Evolutionary conservation across 2,329 filamentous ascomycete species (phyloP), one percentile per base, ranked within the genome.

Genomic region (Beauveria rudraprayagi): DNA sequence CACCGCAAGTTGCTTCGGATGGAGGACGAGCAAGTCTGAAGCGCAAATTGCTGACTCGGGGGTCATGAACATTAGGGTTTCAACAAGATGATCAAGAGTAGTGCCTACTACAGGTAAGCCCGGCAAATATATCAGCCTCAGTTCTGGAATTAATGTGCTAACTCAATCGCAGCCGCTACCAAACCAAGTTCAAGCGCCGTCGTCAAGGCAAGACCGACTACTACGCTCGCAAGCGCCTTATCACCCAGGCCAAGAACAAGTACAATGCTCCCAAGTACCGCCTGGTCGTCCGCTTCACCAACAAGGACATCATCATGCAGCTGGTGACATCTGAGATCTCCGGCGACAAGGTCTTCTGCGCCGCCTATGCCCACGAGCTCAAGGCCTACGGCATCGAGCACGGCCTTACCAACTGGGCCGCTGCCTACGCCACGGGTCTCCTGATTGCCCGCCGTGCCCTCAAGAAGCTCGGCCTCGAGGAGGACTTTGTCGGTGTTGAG

Each of bases 201-300:
- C 87, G 91, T 71, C 77, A 89, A 75, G 94, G 94, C 78, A 99
- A 99, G 90, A 99, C 94, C 83, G 94, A 99, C 80, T 99, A 99
- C 91, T 97, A 97, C 80, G 94, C 94, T 77, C 93, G 94, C 80
- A 97, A 97, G 91, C 90, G 94, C 76, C 86, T 99, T 80, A 94
- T 97, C 85, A 92, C 91, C 84, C 94, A 99, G 87, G 94, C 94
- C 83, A 99, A 97, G 91, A 99, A 99, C 91, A 99, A 99, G 90
- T 99, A 97, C 90, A 96, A 96, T 83, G 90, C 94, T 67, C 94
- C 94, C 81, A 99, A 99, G 88, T 97, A 99, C 89, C 91, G 94
- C 76, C 89, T 99, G 76, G 94, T 99, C 70, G 91, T 99, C 77
- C 94, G 94, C 79, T 96, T 96, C 89, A 95, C 91, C 85, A 96